Evolutionary conservation across 2,329 filamentous ascomycete genomes (phyloP), one percentile per base, ranked within the genome.

Genomic region (Cladophialophora immunda): DNA sequence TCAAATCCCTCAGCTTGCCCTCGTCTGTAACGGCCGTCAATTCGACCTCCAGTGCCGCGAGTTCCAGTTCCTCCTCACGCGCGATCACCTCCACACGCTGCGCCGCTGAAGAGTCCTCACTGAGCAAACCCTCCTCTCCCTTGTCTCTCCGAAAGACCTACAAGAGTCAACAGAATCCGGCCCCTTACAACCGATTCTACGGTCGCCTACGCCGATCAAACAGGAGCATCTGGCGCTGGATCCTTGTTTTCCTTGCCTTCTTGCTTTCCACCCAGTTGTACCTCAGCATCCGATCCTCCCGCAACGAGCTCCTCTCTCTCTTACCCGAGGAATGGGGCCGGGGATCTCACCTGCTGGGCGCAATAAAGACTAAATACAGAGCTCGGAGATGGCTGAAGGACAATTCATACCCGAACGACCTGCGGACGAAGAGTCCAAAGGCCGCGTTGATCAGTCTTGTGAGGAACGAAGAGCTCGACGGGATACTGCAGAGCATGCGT

Each of bases 371-470:
- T 7, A 59, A 38, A 19, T 29, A 65, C 25, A 58, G 62, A 41
- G 68, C 70, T 7, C 41, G 62, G 32, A 47, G 65, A 57, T 71
- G 71, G 71, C 62, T 72, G 34, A 34, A 34, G n/a, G 64, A 68
- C n/a, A 59, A 72, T 47, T 71, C 69, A 27, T 61, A 29, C 7
- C 63, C 66, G 6, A 63, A 56, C n/a, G n/a, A 61, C 11, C 27
- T 54, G 5, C 38, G 30, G 13, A 29, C 58, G 6, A 36, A 47
- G 19, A 71, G 72, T 29, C 76, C 76, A 11, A 67, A 71, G 30
- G 76, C 76, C 34, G 76, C 76, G 17, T 59, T 78, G 27, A 77
- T 78, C 62, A 75, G 73, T 59, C 68, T 78, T n/a, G 76, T 77
- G 17, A 70, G 76, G 47, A 77, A 78, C 58, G 73, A 73, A 25